Conservation (phyloP, 768 basidiomycete genomes). For the Xerocomus potaroensis region DNA sequence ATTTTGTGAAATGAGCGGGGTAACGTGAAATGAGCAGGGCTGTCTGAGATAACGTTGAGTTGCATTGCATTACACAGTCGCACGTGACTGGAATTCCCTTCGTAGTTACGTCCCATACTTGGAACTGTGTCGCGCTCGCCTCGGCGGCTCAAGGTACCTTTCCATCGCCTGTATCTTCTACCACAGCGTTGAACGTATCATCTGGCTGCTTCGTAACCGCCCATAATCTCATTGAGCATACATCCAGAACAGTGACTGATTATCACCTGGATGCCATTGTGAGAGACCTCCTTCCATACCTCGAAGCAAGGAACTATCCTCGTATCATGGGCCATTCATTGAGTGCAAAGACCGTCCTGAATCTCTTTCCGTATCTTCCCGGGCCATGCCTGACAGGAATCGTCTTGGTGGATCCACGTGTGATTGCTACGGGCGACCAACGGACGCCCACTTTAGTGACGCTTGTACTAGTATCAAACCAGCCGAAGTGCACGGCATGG, state of each 20-base stretch:
- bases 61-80: constrained; percentile 17
- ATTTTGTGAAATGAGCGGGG: too few relatives aligned
- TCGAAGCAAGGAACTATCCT: constrained; percentile 5
- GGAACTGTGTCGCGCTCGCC: constrained; percentile 16
- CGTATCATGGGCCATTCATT: constrained; percentile 21
- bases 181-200: background rate
- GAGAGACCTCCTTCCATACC: constrained; percentile 17
- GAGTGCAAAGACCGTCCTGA: constrained; percentile 3
- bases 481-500: background rate
- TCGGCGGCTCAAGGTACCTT: constrained; percentile 15
- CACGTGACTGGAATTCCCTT: constrained; percentile 21
- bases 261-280: constrained; percentile 12
- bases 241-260: constrained; percentile 8
- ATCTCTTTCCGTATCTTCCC: constrained; percentile 8
- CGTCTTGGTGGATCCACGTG: constrained; percentile 18
- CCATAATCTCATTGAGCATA: constrained; percentile 20
- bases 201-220: constrained; percentile 22
- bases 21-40: too few relatives aligned
- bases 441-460: background rate
- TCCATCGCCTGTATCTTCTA: background rate
- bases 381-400: constrained; percentile 8
- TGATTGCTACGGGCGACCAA: background rate
- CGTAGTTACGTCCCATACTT: constrained; percentile 16
- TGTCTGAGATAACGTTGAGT: constrained; percentile 21
- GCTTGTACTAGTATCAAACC: background rate